Evolutionary conservation across 2,329 filamentous ascomycete species (phyloP).

Genomic region (Ophiostoma sp.): DNA sequence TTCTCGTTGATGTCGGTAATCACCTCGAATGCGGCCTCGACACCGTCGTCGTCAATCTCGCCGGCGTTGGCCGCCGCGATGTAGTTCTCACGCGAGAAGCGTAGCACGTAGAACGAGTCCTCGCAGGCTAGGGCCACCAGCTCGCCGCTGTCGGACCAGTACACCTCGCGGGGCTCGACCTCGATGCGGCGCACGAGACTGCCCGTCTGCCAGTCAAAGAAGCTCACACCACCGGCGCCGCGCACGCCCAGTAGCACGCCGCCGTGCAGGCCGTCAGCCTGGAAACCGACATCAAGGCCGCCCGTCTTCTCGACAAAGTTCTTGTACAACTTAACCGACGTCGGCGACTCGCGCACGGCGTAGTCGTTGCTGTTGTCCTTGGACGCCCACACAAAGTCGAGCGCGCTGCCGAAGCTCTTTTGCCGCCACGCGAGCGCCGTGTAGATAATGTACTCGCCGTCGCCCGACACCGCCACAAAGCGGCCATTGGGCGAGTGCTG

Average conservation of each 20-base stretch:
- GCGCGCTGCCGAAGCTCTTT: slow-evolving; percentile 89
- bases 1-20: slow-evolving; percentile 92
- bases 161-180: slow-evolving; percentile 66
- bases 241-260: slow-evolving; percentile 90
- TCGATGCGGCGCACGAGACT: slow-evolving; percentile 89
- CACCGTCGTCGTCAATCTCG: slow-evolving; percentile 80
- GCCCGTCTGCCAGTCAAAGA: slow-evolving; percentile 94
- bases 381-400: slow-evolving; percentile 95
- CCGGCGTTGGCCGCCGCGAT: slow-evolving; percentile 75
- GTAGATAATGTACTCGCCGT: slow-evolving; percentile 98
- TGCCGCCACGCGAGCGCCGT: slow-evolving; percentile 94
- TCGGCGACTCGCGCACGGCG: slow-evolving; percentile 88
- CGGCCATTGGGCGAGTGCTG: slow-evolving; percentile 90
- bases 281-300: slow-evolving; percentile 89
- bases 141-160: slow-evolving; percentile 97
- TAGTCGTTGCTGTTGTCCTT: slow-evolving; percentile 99
- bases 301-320: slow-evolving; percentile 92
- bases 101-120: slow-evolving; percentile 88
- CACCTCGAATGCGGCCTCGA: slow-evolving; percentile 92
- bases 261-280: slow-evolving; percentile 83
- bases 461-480: slow-evolving; percentile 82
- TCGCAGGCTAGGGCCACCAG: slow-evolving; percentile 89
- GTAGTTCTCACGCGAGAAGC: slow-evolving; percentile 86
- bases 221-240: slow-evolving; percentile 87
- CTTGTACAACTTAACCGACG: slow-evolving; percentile 94